Conservation (phyloP, 1,284 basidiomycete species). For the Ganoderma boninense region DNA sequence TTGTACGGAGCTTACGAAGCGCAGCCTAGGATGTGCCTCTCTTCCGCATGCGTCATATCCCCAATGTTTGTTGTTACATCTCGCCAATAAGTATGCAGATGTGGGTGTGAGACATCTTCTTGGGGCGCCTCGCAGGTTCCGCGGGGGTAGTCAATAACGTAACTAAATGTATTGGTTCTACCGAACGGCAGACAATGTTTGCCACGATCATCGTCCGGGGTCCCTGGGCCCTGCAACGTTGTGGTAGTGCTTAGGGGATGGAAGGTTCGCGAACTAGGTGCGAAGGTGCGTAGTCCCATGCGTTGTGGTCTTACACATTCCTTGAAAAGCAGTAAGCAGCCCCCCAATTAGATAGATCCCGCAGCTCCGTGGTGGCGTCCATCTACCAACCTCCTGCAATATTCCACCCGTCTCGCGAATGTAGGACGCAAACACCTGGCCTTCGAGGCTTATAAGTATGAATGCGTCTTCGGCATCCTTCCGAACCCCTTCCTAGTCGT, state of each 20-base stretch:
- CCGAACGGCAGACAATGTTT: neutral
- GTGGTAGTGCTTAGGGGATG: neutral
- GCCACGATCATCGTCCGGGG: neutral
- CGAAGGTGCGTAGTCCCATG: neutral
- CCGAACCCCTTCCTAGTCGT: neutral
- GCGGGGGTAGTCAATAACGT: neutral
- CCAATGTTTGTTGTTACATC: neutral
- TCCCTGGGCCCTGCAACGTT: neutral
- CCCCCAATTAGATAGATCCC: constrained; percentile 7
- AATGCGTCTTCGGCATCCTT: neutral
- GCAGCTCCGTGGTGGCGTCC: constrained; percentile 22
- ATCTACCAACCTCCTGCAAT: constrained; percentile 5
- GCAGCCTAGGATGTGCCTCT: too few relatives aligned
- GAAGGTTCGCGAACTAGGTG: neutral
- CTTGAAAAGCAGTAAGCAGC: neutral
- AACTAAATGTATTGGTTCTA: neutral
- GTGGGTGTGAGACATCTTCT: neutral
- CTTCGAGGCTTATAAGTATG: neutral
- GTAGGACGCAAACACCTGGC: neutral
- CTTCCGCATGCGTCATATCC: neutral
- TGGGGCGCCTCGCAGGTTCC: neutral
- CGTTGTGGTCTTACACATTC: neutral
- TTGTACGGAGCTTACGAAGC: neutral
- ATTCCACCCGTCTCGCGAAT: neutral
- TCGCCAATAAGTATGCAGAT: neutral